Evolutionary conservation across 345 rosid genomes (phyloP).

Genomic region (Salix arbutifolia): DNA sequence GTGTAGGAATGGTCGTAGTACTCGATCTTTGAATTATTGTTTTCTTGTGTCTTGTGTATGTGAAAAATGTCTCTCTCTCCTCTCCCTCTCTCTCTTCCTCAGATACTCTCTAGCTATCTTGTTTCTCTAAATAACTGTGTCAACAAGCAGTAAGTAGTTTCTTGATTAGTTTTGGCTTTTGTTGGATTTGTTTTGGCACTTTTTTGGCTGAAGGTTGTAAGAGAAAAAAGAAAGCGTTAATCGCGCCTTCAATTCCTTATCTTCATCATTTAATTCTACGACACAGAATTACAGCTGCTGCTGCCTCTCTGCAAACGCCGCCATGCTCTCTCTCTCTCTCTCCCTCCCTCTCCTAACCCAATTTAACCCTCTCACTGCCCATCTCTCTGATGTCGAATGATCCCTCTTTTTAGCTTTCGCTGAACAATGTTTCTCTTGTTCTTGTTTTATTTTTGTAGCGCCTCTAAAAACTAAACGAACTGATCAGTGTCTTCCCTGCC

Average conservation of each 20-base stretch:
- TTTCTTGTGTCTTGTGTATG: background rate
- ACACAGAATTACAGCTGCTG: constrained; percentile 37
- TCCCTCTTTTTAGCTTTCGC: constrained; percentile 2
- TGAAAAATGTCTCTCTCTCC: too few species aligned
- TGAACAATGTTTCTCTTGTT: constrained; percentile 21
- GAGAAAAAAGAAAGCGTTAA: background rate
- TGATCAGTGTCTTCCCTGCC: constrained; percentile 9
- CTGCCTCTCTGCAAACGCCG: constrained; percentile 65
- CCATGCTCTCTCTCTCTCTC: constrained; percentile 41
- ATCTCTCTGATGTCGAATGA: constrained; percentile 18
- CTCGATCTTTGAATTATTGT: background rate
- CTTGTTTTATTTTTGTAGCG: background rate
- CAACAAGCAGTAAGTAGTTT: background rate
- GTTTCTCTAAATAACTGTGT: background rate
- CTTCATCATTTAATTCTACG: constrained; percentile 22
- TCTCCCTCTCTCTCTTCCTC: too few species aligned
- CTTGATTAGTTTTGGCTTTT: background rate
- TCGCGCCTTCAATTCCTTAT: constrained; percentile 8
- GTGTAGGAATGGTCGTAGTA: background rate
- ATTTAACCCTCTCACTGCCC: constrained; percentile 35
- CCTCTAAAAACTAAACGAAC: constrained; percentile 8
- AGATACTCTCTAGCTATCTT: too few species aligned
- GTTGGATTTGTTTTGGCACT: background rate
- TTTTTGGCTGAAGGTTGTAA: background rate
- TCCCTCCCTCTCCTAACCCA: constrained; percentile 36